Evolutionary conservation across 2,329 filamentous ascomycete genomes (phyloP).

Genomic region (Metarhizium sp.): DNA sequence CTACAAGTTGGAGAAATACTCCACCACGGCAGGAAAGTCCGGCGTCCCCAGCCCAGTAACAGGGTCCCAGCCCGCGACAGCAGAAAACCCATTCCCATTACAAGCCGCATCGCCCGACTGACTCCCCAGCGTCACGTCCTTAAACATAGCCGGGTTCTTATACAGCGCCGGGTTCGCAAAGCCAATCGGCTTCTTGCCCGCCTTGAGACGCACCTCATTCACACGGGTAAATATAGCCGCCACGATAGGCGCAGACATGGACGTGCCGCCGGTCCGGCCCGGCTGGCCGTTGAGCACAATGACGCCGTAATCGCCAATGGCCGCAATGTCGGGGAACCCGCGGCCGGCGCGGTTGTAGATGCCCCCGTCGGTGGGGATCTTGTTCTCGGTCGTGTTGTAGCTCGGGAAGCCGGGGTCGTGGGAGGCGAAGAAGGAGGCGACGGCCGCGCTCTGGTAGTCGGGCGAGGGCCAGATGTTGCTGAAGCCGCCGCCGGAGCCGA

Average conservation of each 20-base stretch:
- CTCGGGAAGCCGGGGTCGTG: conserved; percentile 14
- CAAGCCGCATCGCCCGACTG: conserved; percentile 10
- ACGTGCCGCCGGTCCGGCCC: conserved; percentile 38
- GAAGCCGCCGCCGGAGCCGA: conserved; percentile 21
- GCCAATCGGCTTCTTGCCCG: conserved; percentile 19
- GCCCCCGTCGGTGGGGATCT: conserved; percentile 21
- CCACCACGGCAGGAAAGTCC: conserved; percentile 18
- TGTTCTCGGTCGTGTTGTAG: conserved; percentile 22
- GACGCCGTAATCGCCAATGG: conserved; percentile 35
- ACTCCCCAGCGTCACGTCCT: conserved; percentile 9
- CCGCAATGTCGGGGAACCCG: conserved; percentile 28
- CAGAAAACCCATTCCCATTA: conserved; percentile 11
- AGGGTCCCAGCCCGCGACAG: conserved; percentile 10
- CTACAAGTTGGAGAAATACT: conserved; percentile 27
- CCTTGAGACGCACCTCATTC: conserved; percentile 19
- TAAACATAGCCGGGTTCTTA: conserved; percentile 9
- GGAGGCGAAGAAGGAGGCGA: conserved; percentile 15
- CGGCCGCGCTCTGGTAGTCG: conserved; percentile 17
- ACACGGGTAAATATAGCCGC: conserved; percentile 23
- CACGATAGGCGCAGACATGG: conserved; percentile 25
- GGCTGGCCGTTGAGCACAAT: conserved; percentile 33
- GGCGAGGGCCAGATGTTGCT: conserved; percentile 22
- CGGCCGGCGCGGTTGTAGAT: conserved; percentile 26
- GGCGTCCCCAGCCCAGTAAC: conserved; percentile 6
- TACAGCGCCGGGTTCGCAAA: conserved; percentile 26